Conservation (phyloP, 306 rosid species). For the Sindora glabra region DNA sequence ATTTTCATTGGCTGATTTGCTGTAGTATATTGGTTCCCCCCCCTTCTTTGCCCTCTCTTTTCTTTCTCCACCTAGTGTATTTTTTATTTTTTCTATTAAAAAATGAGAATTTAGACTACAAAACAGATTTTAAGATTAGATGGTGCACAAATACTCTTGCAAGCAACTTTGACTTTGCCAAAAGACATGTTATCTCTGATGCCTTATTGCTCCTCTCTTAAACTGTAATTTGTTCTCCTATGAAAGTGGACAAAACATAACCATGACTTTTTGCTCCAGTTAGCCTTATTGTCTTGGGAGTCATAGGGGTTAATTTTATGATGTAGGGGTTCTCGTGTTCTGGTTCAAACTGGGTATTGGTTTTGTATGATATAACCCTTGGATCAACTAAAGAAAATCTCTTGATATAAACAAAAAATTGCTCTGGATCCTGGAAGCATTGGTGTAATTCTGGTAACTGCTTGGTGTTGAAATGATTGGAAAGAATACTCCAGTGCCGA, state of each 20-base stretch:
- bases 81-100: too few species aligned
- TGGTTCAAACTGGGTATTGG: too few species aligned
- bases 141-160: background rate
- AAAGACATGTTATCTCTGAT: background rate
- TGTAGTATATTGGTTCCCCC: too few species aligned
- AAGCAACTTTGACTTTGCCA: background rate
- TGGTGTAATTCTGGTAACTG: background rate
- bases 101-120: too few species aligned
- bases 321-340: too few species aligned
- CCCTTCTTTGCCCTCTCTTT: too few species aligned
- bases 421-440: background rate
- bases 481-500: background rate
- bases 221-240: background rate
- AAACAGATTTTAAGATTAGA: too few species aligned
- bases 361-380: too few species aligned
- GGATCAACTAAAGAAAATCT: too few species aligned
- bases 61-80: too few species aligned
- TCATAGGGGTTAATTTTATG: too few species aligned
- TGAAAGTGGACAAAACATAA: background rate
- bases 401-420: background rate
- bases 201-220: background rate
- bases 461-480: background rate
- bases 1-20: too few species aligned
- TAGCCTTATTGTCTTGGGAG: background rate
- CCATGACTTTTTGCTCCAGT: background rate